Base-by-base conservation (phyloP, 257 asterid genomes). In the Eucommia ulmoides region DNA sequence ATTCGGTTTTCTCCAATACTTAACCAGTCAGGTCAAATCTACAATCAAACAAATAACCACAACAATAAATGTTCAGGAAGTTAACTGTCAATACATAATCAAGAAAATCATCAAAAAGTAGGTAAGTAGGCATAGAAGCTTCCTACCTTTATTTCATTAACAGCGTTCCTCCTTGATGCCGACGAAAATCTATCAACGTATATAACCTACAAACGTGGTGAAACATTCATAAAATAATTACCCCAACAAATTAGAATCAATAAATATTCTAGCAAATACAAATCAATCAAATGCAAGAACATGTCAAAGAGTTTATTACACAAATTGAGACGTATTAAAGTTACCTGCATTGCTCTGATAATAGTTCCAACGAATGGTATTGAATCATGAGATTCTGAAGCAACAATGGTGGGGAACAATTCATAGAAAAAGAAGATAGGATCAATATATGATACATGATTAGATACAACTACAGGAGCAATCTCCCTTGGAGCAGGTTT, bases 321-420 rank as follows among this genome's bases (percentile, higher is more conserved):
- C n/a, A n/a, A n/a, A n/a, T n/a, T n/a, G n/a, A n/a, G n/a, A n/a
- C n/a, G n/a, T n/a, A n/a, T n/a, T 9, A 20, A 45, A 16, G 24
- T 29, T 89, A 89, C 95, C 97, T 91, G 99, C 99, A 91, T 91
- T 53, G 99, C 93, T 67, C 94, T 72, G 74, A 91, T 91, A 73
- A 91, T 91, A 71, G 99, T 91, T 58, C 99, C 99, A 61, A 91
- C 95, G 52, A 91, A 74, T 7, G 97, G 97, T 93, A 83, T 86
- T 55, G 99, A 77, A 76, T 87, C 95, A 69, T 91, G 99, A 23
- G 99, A 77, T 52, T 91, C 93, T 0, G 99, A 74, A 26, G 99
- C 66, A 55, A 91, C 97, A 49, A 87, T 87, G 73, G 95, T 83
- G 15, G 99, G 99, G 74, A 67, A 86, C 49, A 91, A 70, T 65